Evolutionary conservation across 495 filamentous ascomycete genomes (phyloP), one percentile per base, ranked within the genome.

Genomic region (Chlorociboria aeruginascens): DNA sequence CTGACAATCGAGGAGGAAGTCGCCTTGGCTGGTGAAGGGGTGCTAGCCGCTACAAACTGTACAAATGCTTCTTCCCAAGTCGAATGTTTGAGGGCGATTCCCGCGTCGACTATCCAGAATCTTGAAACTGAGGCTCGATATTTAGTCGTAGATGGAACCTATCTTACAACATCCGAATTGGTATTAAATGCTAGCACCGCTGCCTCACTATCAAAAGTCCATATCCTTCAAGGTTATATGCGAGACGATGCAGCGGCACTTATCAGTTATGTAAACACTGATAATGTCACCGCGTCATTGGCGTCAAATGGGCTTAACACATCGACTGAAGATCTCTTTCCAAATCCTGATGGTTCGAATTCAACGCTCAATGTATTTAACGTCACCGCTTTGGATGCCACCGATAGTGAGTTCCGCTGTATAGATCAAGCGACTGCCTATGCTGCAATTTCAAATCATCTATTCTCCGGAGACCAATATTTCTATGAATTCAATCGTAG

Each of bases 401-500:
- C 68, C 11, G 69, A 73, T 51, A 61, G 62, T 11, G 60, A 61
- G 20, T 66, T 69, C 55, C 66, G 64, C 41, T 73, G 69, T 53
- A 58, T 68, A 46, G 65, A 69, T 56, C 66, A 71, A 56, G 66
- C 68, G 13, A 69, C 68, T 47, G 54, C 63, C 39, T 69, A 67
- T 50, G 64, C 67, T 0, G 66, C 61, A 12, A 12, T 40, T 3
- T 9, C 16, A 12, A 13, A 9, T 16, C n/a, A 40, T 25, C 59
- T 58, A 7, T 68, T 70, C 54, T 45, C 54, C 28, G 32, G 33
- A 9, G 50, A 47, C 20, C 59, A 65, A 3, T 73, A 70, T 58
- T 71, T 65, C 59, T 73, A 69, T 55, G 66, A 69, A 47, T 64
- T 69, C 39, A 63, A 65, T 33, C 63, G 67, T 31, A 61, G 63